These are phyloP conservation scores for Graphiopsis chlorocephala DNA, from an alignment of 2,329 filamentous ascomycete species.

Conservation along the genomic window DNA sequence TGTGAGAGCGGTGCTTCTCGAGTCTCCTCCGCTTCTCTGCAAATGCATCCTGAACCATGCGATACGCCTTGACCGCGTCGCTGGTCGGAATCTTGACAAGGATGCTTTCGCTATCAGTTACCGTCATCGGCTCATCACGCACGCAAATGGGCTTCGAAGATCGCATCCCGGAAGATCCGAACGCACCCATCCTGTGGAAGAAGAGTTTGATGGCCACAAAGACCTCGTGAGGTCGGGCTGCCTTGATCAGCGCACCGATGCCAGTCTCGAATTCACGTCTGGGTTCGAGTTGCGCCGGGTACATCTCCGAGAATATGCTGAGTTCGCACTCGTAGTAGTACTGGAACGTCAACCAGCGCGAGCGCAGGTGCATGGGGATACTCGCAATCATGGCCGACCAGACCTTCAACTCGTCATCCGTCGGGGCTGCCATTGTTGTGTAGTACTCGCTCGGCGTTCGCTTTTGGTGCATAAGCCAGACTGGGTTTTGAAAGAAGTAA, in stretches of 20 bases:
- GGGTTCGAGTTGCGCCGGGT: background rate
- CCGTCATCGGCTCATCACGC: background rate
- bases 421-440: background rate
- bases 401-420: background rate
- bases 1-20: background rate
- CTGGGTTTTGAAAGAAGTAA: background rate
- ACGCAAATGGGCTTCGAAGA: background rate
- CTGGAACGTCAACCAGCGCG: background rate
- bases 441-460: background rate
- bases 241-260: background rate
- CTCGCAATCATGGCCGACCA: background rate
- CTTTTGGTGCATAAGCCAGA: background rate
- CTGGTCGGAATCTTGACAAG: background rate
- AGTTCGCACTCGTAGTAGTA: background rate
- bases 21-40: background rate
- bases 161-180: too few relatives aligned
- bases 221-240: background rate
- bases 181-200: background rate
- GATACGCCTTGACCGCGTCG: background rate
- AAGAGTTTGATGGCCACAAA: background rate
- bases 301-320: background rate
- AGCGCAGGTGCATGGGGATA: background rate
- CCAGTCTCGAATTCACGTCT: background rate
- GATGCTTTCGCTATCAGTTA: background rate
- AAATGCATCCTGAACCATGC: background rate